These are phyloP conservation scores for Trichoderma sp. DNA, from an alignment of 2,329 filamentous ascomycete genomes.

Conservation along the genomic window DNA sequence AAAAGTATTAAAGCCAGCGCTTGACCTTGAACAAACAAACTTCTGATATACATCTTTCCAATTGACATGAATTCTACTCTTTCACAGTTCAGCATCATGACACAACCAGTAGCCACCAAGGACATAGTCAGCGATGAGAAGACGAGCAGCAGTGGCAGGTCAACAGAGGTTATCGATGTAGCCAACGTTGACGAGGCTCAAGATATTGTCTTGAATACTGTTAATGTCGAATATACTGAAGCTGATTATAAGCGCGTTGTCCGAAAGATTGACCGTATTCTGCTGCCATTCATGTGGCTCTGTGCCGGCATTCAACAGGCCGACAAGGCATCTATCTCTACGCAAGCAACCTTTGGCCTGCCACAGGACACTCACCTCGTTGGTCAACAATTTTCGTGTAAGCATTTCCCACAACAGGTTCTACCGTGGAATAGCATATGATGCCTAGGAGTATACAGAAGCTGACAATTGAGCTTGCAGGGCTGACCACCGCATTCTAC, in stretches of 20 bases:
- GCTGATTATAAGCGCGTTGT: background rate
- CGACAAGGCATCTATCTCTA: background rate
- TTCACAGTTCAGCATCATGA: background rate
- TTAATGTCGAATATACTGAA: background rate
- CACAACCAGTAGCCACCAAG: background rate
- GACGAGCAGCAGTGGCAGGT: background rate
- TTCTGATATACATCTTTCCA: background rate
- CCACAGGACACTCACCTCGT: background rate
- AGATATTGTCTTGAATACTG: background rate
- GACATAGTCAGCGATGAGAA: background rate
- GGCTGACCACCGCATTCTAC: background rate
- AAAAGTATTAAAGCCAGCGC: background rate
- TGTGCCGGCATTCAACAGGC: background rate
- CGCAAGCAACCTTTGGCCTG: background rate
- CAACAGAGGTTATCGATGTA: background rate
- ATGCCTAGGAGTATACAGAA: background rate
- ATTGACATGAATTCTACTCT: background rate
- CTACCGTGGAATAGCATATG: background rate
- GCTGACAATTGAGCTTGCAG: background rate
- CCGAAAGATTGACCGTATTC: background rate
- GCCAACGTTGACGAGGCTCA: background rate
- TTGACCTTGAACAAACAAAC: background rate
- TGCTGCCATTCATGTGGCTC: background rate
- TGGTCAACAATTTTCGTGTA: background rate
- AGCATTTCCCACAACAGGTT: background rate